Percentiles rank a stretch among this genome's conserved stretches.
phyloP scores from a whole-genome alignment of 2,329 filamentous ascomycete genomes.

The Xylaria digitata region DNA sequence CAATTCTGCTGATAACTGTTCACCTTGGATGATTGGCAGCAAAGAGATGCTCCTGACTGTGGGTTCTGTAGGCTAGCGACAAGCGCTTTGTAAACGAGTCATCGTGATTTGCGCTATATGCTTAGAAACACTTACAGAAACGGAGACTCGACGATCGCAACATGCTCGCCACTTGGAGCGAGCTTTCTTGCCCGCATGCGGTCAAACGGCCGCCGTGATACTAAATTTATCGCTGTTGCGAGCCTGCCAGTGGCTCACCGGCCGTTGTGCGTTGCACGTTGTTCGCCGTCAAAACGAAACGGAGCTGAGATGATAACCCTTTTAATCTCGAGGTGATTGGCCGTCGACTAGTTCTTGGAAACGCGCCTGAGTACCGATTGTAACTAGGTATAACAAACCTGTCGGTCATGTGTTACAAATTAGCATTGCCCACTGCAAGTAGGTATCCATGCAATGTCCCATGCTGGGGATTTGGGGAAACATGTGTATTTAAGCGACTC shows the following conservation, averaged over 20 bases:
- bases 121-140: slow-evolving; percentile 41
- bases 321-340: slow-evolving; percentile 23
- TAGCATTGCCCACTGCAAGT: slow-evolving; percentile 23
- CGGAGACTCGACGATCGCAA: slow-evolving; percentile 26
- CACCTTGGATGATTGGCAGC: slow-evolving; percentile 44
- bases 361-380: slow-evolving; percentile 23
- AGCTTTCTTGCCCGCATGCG: slow-evolving; percentile 8
- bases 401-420: slow-evolving; percentile 26
- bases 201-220: slow-evolving; percentile 23
- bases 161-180: slow-evolving; percentile 18
- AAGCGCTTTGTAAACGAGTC: slow-evolving; percentile 47
- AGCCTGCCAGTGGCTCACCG: slow-evolving; percentile 14
- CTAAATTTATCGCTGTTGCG: slow-evolving; percentile 28
- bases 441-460: slow-evolving; percentile 28
- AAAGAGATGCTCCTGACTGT: slow-evolving; percentile 40
- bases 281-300: slow-evolving; percentile 13
- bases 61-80: slow-evolving; percentile 40
- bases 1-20: slow-evolving; percentile 43
- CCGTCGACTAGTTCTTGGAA: not conserved
- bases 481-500: slow-evolving; percentile 34
- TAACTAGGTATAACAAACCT: slow-evolving; percentile 21
- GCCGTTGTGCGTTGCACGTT: slow-evolving; percentile 28
- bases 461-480: slow-evolving; percentile 25
- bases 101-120: slow-evolving; percentile 35
- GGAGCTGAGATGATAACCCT: slow-evolving; percentile 18